A percentile compares a stretch with the other conserved stretches of the same genome.
Conservation (phyloP, 257 asterid species). For the Solanum dulcamara region DNA sequence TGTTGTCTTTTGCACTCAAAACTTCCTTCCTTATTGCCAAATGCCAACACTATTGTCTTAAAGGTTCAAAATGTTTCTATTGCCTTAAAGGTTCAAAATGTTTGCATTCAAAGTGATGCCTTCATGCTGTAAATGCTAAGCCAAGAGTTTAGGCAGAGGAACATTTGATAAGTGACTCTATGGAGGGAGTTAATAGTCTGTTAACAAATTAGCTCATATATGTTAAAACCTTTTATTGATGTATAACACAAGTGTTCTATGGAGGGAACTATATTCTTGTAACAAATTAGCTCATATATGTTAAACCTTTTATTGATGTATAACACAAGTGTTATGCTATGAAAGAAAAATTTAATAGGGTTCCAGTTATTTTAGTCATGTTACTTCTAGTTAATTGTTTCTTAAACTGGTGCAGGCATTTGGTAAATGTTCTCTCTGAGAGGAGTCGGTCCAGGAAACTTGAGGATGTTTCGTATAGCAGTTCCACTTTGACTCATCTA, state of each 20-base stretch:
- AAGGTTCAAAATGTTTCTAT: not conserved
- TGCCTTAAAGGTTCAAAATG: not conserved
- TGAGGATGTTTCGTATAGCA: slow-evolving; percentile 37
- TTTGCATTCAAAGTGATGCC: not conserved
- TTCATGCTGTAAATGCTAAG: not conserved
- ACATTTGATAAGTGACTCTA: not conserved
- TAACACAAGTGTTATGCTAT: not conserved
- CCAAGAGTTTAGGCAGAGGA: not conserved
- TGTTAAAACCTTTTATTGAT: not conserved
- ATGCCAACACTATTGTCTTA: not conserved
- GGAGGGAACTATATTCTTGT: too few species aligned
- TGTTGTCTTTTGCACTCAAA: not conserved
- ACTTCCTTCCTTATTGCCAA: not conserved
- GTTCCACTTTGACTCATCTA: slow-evolving; percentile 63
- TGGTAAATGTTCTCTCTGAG: slow-evolving; percentile 54
- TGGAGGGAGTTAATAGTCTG: not conserved
- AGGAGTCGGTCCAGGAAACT: slow-evolving; percentile 26
- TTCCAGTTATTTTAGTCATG: not conserved
- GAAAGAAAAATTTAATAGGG: not conserved
- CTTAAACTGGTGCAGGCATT: slow-evolving; percentile 40
- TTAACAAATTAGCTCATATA: not conserved
- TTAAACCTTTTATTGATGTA: not conserved
- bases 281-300: not conserved
- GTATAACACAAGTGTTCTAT: too few species aligned
- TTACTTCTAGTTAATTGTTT: slow-evolving; percentile 5